Evolutionary conservation across 163 green algal genomes (phyloP), one percentile per base, ranked within the genome.

Genomic region (Prototheca cutis): DNA sequence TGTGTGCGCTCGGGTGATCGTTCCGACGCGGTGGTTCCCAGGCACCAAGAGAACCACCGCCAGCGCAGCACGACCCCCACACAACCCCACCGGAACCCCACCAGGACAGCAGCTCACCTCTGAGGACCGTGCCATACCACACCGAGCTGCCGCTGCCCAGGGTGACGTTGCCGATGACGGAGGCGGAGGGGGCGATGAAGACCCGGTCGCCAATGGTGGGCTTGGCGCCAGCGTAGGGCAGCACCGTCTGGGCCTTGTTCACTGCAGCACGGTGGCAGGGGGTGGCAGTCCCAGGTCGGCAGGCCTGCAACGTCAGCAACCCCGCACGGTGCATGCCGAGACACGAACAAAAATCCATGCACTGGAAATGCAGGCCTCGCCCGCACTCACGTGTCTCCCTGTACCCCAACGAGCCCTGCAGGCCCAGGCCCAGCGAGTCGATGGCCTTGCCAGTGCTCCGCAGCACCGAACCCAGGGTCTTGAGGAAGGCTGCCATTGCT

Each of bases 121-220:
- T 42, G 2, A 88, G 33, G 3, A 88, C 66, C 19, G 72, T 64
- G 39, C 81, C 81, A 63, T 95, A 95, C 86, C 86, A 95, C 0
- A 95, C 71, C 15, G 80, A 91, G 0, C 77, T 76, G 15, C 72
- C 75, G 25, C 76, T 70, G 49, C 88, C 88, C 10, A 95, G 53
- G n/a, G 47, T 77, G 4, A 96, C 89, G 58, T 91, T 73, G 45
- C 88, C 88, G 31, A 93, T 84, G 3, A 97, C 74, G 17, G 80
- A 66, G 17, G 88, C 85, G 51, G 71, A 90, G n/a, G 90, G 87
- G 0, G 90, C 90, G 31, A 97, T 81, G 72, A 93, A 97, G 17
- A 75, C 65, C 15, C 62, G 65, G 15, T 59, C 55, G 10, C 28
- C 79, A 23, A 89, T 53, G n/a, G 45, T 8, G 15, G 81, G 81